A percentile compares a stretch with the other conserved stretches of the same genome.
Evolutionary conservation across 2,329 filamentous ascomycete species (phyloP).

Genomic region (Aureobasidium sp.): DNA sequence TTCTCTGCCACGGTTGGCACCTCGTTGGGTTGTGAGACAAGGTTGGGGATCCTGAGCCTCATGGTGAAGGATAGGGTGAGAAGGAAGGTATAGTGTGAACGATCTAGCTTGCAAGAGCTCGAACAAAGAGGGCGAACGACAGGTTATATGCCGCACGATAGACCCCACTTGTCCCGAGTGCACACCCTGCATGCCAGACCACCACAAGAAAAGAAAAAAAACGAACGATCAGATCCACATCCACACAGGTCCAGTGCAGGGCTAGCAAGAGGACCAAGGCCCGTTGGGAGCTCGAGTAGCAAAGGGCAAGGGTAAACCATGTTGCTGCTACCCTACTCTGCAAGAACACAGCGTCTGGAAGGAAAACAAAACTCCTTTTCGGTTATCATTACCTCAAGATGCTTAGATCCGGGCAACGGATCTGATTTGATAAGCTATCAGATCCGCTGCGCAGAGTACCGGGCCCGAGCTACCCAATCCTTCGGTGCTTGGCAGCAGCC

Average conservation of each 20-base stretch:
- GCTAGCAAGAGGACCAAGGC: not conserved
- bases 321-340: not conserved
- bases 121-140: not conserved
- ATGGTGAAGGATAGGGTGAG: not conserved
- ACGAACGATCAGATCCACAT: not conserved
- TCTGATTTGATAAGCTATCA: slow-evolving; percentile 7
- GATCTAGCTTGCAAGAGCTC: slow-evolving; percentile 7
- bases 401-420: not conserved
- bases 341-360: not conserved
- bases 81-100: not conserved
- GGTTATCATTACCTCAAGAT: not conserved
- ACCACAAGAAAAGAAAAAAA: not conserved
- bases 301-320: not conserved
- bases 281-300: not conserved
- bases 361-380: not conserved
- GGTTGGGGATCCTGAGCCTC: slow-evolving; percentile 11
- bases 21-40: not conserved
- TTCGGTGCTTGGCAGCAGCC: slow-evolving; percentile 5
- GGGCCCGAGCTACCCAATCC: slow-evolving; percentile 1
- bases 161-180: not conserved
- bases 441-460: not conserved
- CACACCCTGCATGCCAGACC: not conserved
- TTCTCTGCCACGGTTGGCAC: not conserved
- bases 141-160: not conserved
- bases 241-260: not conserved